Conservation (phyloP, 2,329 filamentous ascomycete species). For the Curvularia lunata region DNA sequence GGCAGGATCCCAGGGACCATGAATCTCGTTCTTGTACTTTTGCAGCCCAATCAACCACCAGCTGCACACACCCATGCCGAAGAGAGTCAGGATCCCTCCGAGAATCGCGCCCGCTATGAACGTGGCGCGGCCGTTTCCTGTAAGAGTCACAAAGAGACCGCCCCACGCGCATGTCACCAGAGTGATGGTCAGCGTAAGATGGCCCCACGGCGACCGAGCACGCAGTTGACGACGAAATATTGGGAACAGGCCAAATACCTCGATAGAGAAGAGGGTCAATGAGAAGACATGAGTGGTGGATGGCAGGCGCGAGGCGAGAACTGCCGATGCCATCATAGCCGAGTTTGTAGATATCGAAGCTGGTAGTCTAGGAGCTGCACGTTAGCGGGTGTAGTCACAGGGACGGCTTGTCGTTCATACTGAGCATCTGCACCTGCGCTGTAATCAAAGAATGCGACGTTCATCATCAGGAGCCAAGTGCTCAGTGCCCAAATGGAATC, state of each 20-base stretch:
- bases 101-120: conserved; percentile 75
- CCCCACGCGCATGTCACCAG: conserved; percentile 81
- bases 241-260: conserved; percentile 97
- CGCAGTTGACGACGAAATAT: conserved; percentile 90
- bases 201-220: conserved; percentile 80
- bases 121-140: conserved; percentile 60
- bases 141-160: conserved; percentile 70
- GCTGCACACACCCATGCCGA: conserved; percentile 90
- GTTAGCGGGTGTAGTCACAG: conserved; percentile 8
- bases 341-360: conserved; percentile 90
- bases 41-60: conserved; percentile 98
- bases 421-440: conserved; percentile 69
- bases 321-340: conserved; percentile 93
- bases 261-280: conserved; percentile 92
- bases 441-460: conserved; percentile 98
- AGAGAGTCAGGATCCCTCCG: conserved; percentile 73
- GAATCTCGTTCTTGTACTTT: conserved; percentile 99
- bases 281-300: conserved; percentile 95
- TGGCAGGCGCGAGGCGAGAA: conserved; percentile 86
- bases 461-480: conserved; percentile 89
- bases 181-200: conserved; percentile 75
- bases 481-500: conserved; percentile 99
- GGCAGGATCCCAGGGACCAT: conserved; percentile 96
- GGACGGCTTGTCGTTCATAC: conserved; percentile 27
- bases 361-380: conserved; percentile 62